These are phyloP conservation scores for Penicillium alfredii DNA, from an alignment of 495 filamentous ascomycete species.

Conservation along the genomic window DNA sequence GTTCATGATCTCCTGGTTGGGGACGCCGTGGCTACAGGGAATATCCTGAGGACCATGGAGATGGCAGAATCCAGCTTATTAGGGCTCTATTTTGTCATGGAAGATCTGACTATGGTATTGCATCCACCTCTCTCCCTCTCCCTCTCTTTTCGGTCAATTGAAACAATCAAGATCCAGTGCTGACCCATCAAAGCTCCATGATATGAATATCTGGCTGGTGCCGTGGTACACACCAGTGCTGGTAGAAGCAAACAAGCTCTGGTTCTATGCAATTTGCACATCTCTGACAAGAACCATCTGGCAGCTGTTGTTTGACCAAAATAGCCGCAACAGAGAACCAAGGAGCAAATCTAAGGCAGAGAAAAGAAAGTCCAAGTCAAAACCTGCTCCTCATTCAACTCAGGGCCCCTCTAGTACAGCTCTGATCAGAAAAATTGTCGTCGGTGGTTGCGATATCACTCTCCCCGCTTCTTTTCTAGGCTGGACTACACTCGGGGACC, in stretches of 20 bases:
- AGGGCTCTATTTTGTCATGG: conserved; percentile 12
- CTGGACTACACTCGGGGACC: not conserved
- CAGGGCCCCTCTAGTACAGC: not conserved
- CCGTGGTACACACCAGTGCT: conserved; percentile 12
- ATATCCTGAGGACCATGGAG: conserved; percentile 4
- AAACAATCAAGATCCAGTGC: conserved; percentile 1
- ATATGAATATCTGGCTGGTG: conserved; percentile 12
- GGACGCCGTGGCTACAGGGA: not conserved
- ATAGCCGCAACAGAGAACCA: not conserved
- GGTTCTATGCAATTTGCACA: conserved; percentile 15
- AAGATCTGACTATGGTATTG: conserved; percentile 13
- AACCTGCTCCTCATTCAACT: not conserved
- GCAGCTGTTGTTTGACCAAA: conserved; percentile 4
- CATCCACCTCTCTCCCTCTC: no score
- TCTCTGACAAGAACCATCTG: conserved; percentile 3
- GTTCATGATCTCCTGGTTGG: conserved; percentile 7
- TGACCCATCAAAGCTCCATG: conserved; percentile 9
- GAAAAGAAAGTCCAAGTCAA: not conserved
- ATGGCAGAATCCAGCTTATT: conserved; percentile 9
- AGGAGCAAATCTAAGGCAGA: not conserved
- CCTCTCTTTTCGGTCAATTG: no score
- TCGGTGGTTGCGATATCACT: not conserved
- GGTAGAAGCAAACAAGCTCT: conserved; percentile 15
- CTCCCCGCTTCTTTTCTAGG: not conserved
- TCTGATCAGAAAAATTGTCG: not conserved